Evolutionary conservation across 1,139 yeast species (phyloP).

Genomic region (Yamadazyma friedrichii): DNA sequence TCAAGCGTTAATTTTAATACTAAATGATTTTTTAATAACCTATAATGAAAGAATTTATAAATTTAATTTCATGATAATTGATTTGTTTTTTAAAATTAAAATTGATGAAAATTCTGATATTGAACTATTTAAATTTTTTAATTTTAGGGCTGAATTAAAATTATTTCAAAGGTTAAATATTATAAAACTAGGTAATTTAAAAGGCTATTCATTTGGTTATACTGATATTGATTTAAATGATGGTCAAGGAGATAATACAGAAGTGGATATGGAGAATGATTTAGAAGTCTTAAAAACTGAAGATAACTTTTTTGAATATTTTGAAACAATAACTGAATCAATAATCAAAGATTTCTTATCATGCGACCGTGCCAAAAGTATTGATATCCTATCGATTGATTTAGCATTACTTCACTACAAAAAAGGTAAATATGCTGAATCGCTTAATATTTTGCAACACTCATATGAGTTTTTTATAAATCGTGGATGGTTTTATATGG

Average conservation of each 20-base stretch:
- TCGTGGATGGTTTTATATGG: slow-evolving; percentile 75
- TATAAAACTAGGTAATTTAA: slow-evolving; percentile 31
- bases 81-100: slow-evolving; percentile 29
- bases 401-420: slow-evolving; percentile 70
- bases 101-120: slow-evolving; percentile 19
- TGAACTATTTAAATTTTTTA: slow-evolving; percentile 33
- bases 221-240: slow-evolving; percentile 5
- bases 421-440: slow-evolving; percentile 53
- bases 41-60: slow-evolving; percentile 22
- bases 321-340: slow-evolving; percentile 40
- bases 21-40: slow-evolving; percentile 35
- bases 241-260: background rate
- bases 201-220: slow-evolving; percentile 30
- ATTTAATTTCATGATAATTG: slow-evolving; percentile 31
- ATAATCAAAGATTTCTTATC: slow-evolving; percentile 46
- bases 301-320: slow-evolving; percentile 20
- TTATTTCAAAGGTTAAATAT: slow-evolving; percentile 45
- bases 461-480: slow-evolving; percentile 66
- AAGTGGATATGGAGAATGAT: slow-evolving; percentile 8
- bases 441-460: slow-evolving; percentile 61
- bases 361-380: slow-evolving; percentile 57
- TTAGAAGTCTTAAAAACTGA: slow-evolving; percentile 20
- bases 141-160: slow-evolving; percentile 46
- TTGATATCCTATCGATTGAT: slow-evolving; percentile 78
- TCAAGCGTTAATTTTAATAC: slow-evolving; percentile 33